phyloP scores from a whole-genome alignment of 495 filamentous ascomycete species.

The Trichoderma gamsii region DNA sequence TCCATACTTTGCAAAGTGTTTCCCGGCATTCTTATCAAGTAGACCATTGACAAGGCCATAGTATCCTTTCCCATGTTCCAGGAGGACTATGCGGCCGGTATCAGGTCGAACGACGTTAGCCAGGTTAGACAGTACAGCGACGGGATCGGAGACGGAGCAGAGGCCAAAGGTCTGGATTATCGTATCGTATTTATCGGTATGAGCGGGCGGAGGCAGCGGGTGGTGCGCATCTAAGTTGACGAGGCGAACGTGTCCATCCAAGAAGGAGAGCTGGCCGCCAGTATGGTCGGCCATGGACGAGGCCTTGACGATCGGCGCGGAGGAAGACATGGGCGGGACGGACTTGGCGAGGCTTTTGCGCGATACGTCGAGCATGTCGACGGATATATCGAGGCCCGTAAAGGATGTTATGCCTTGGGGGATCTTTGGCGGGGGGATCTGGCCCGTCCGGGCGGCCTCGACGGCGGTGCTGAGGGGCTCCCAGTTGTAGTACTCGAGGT shows the following conservation, averaged over 20 bases:
- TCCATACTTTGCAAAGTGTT: constrained; percentile 77
- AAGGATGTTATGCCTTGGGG: constrained; percentile 29
- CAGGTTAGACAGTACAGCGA: constrained; percentile 55
- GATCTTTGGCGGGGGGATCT: constrained; percentile 14
- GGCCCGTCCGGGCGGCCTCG: constrained; percentile 14
- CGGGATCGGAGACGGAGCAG: constrained; percentile 76
- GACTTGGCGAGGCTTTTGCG: constrained; percentile 30
- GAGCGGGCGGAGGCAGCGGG: constrained; percentile 24
- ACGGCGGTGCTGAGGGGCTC: neutral
- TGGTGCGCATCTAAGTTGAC: constrained; percentile 35
- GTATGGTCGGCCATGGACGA: constrained; percentile 20
- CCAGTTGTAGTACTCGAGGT: constrained; percentile 61
- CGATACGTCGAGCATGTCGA: constrained; percentile 39
- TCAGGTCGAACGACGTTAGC: constrained; percentile 45
- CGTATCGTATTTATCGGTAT: constrained; percentile 62
- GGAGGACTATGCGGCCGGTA: constrained; percentile 68
- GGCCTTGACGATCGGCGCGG: constrained; percentile 25
- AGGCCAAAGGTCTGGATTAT: constrained; percentile 89
- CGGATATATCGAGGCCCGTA: constrained; percentile 42
- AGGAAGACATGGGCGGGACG: constrained; percentile 28
- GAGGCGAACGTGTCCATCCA: constrained; percentile 31
- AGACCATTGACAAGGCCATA: constrained; percentile 71
- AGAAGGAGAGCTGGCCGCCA: constrained; percentile 28
- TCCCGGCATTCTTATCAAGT: constrained; percentile 68
- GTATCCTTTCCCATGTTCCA: constrained; percentile 84